These are phyloP conservation scores for Pyrrhoderma lamaoense DNA, from an alignment of 1,284 basidiomycete genomes.

Conservation along the genomic window DNA sequence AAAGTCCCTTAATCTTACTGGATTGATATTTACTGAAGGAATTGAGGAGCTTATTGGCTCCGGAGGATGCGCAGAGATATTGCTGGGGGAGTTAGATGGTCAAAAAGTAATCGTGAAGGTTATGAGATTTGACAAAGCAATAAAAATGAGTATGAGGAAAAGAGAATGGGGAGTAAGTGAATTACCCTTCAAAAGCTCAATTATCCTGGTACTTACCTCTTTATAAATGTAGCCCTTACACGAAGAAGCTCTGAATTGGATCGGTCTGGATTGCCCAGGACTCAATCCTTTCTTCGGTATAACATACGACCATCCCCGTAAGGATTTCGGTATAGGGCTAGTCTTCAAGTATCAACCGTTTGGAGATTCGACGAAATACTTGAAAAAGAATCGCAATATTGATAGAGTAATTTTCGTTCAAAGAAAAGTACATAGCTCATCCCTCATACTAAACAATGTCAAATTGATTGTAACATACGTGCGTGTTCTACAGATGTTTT, in stretches of 20 bases:
- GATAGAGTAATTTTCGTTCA: conserved; percentile 7
- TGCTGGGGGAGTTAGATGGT: not conserved
- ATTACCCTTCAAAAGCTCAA: too few relatives aligned
- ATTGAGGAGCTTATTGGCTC: not conserved
- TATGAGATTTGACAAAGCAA: conserved; percentile 3
- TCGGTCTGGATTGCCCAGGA: conserved; percentile 6
- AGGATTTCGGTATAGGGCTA: not conserved
- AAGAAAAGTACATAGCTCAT: not conserved
- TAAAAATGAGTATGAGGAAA: not conserved
- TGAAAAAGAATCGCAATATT: not conserved
- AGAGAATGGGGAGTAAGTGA: conserved; percentile 9
- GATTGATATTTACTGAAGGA: not conserved
- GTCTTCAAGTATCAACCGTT: conserved; percentile 10
- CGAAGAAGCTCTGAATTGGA: conserved; percentile 13
- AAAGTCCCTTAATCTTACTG: not conserved
- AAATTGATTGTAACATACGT: not conserved
- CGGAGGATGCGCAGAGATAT: conserved; percentile 11
- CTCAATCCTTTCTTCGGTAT: conserved; percentile 13
- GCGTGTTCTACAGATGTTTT: not conserved
- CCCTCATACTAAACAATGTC: not conserved
- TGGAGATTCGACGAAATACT: conserved; percentile 5
- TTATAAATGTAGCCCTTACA: conserved; percentile 1
- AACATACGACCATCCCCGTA: conserved; percentile 5
- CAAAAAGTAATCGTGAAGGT: conserved; percentile 8
- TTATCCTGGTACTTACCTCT: not conserved